Evolutionary conservation across 352 stramenopile species (phyloP).

Genomic region (Plasmopara halstedii): DNA sequence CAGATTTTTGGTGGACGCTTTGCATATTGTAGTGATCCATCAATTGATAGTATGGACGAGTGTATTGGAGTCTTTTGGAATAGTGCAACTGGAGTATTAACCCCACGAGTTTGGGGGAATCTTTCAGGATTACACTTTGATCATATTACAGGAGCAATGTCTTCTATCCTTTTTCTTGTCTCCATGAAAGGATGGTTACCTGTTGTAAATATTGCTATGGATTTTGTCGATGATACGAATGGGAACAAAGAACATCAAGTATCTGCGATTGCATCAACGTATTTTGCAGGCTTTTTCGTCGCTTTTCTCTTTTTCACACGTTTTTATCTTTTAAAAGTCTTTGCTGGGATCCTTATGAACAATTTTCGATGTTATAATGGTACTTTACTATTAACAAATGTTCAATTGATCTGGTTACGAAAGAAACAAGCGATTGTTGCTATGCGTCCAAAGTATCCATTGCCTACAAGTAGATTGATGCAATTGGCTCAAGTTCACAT

Average conservation of each 20-base stretch:
- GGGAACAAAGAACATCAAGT: slow-evolving; percentile 61
- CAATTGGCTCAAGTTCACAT: slow-evolving; percentile 54
- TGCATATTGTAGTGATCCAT: slow-evolving; percentile 70
- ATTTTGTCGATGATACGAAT: slow-evolving; percentile 37
- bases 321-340: slow-evolving; percentile 73
- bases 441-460: slow-evolving; percentile 65
- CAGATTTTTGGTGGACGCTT: slow-evolving; percentile 79
- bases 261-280: slow-evolving; percentile 61
- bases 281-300: slow-evolving; percentile 79
- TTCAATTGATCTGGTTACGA: slow-evolving; percentile 75
- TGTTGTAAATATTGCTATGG: slow-evolving; percentile 77
- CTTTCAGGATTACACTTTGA: slow-evolving; percentile 76
- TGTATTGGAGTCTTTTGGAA: slow-evolving; percentile 70
- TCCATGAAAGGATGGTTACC: slow-evolving; percentile 83
- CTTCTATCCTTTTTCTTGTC: slow-evolving; percentile 68
- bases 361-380: slow-evolving; percentile 83
- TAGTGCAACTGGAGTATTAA: slow-evolving; percentile 34
- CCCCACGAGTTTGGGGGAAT: slow-evolving; percentile 74
- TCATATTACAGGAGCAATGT: slow-evolving; percentile 69
- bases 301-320: slow-evolving; percentile 71
- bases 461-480: slow-evolving; percentile 51
- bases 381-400: slow-evolving; percentile 62
- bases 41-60: slow-evolving; percentile 28
- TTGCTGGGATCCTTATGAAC: slow-evolving; percentile 81
- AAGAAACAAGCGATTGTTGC: slow-evolving; percentile 56